These are phyloP conservation scores for Phylloporus sp. DNA, from an alignment of 768 basidiomycete species.

Conservation along the genomic window DNA sequence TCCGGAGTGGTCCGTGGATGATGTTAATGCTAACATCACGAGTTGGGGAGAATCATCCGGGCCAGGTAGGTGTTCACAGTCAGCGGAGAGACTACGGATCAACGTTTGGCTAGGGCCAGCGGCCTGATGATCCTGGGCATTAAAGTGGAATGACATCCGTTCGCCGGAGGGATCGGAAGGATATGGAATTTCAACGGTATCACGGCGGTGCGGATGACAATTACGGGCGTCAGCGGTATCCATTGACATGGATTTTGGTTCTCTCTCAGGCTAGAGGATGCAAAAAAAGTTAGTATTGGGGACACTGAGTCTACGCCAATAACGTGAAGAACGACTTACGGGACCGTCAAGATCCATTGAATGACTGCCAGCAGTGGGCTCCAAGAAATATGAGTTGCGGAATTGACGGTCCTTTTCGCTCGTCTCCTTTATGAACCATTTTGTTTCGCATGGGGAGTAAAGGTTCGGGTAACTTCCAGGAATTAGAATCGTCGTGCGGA, in stretches of 20 bases:
- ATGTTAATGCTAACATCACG: background rate
- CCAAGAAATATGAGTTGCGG: background rate
- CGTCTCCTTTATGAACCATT: constrained; percentile 15
- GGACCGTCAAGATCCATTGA: constrained; percentile 13
- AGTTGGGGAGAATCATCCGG: background rate
- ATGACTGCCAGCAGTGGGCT: too few relatives aligned
- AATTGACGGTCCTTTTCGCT: background rate
- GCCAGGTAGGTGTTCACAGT: background rate
- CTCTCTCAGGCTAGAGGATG: constrained; percentile 9
- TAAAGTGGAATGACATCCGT: background rate
- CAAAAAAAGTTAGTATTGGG: background rate
- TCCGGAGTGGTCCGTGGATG: background rate
- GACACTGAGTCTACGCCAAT: background rate
- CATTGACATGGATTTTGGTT: constrained; percentile 5
- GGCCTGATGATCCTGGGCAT: background rate
- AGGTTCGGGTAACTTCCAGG: constrained; percentile 1
- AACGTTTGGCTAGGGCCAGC: background rate
- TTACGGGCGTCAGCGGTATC: constrained; percentile 8
- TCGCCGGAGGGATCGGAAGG: background rate
- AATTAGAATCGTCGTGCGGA: background rate
- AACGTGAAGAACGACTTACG: constrained; percentile 10
- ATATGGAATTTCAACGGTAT: background rate
- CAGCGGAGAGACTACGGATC: background rate
- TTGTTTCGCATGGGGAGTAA: background rate
- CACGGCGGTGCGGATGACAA: background rate